Base-by-base conservation (phyloP, 2,329 filamentous ascomycete genomes). In the Paraconiothyrium sp. region DNA sequence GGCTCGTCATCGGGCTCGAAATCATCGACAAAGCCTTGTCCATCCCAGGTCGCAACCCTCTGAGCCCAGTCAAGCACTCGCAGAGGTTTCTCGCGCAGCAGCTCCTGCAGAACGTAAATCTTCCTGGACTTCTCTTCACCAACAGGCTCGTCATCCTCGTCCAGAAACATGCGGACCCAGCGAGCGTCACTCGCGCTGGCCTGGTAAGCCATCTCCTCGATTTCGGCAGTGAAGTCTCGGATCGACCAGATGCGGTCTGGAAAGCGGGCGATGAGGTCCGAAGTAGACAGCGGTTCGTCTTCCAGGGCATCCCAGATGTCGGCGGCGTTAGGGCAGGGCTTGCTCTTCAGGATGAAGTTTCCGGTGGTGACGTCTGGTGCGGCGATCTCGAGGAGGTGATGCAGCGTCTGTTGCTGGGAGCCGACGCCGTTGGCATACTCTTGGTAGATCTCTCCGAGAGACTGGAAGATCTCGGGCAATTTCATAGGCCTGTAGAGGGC, bases 341-440 rank as follows among this genome's bases (percentile, higher is more conserved):
- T 50, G 24, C 4, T 20, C 14, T 34, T 48, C 24, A 27, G 20
- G 30, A 57, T 46, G 41, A 27, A 48, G 8, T 32, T 43, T n/a
- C 54, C 43, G 13, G 54, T 57, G 2, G 41, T 49, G n/a, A 47
- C 11, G 30, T 57, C 54, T 2, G 54, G 54, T 14, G 27, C 11
- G 10, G 54, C 41, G 4, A 57, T 48, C 9, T 27, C 32, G 8
- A 35, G 20, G 5, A 57, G n/a, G 10, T 4, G 27, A 6, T 37
- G 5, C 3, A 48, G 30, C 16, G 48, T 43, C 4, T 30, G 16
- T 16, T 35, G 14, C 10, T 57, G 39, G 4, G 24, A 47, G 20
- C 54, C 54, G 5, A 57, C 43, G 54, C 54, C 54, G 30, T 57
- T 9, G 16, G 54, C 37, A 32, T 24, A 57, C 14, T 39, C n/a